Conservation (phyloP, 768 basidiomycete species). For the Hygrocybe coccinea region DNA sequence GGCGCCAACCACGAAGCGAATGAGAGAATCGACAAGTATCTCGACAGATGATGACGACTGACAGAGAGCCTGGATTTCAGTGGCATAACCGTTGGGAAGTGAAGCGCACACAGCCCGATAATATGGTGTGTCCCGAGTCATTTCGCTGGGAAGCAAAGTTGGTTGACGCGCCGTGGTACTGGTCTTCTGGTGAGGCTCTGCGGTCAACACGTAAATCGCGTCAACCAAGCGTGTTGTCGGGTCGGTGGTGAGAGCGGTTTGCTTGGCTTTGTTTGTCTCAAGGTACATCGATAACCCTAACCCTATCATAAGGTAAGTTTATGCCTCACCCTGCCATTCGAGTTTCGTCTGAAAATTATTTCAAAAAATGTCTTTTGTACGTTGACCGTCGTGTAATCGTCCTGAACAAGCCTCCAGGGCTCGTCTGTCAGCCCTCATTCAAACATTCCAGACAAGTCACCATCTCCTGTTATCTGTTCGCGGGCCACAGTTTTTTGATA, state of each 20-base stretch:
- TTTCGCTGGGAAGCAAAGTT: too few species aligned
- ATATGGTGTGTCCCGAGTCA: background rate
- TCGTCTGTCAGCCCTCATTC: constrained; percentile 47
- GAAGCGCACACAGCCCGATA: background rate
- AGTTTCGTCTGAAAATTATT: too few species aligned
- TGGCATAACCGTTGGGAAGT: background rate
- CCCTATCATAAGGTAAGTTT: too few species aligned
- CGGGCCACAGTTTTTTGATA: constrained; percentile 10
- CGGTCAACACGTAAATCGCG: too few species aligned
- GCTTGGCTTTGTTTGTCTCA: too few species aligned
- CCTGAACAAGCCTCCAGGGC: constrained; percentile 49
- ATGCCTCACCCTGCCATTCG: too few species aligned
- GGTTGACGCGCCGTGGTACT: too few species aligned
- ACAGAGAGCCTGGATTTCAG: background rate
- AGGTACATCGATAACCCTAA: too few species aligned
- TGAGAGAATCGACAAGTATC: constrained; percentile 3
- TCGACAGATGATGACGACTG: background rate
- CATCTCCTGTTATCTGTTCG: constrained; percentile 1
- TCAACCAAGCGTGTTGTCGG: too few species aligned
- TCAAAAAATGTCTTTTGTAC: constrained; percentile 33
- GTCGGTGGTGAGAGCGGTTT: too few species aligned
- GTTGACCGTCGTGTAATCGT: constrained; percentile 51
- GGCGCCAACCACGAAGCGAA: constrained; percentile 6
- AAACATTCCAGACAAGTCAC: constrained; percentile 15
- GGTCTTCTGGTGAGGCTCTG: too few species aligned